Evolutionary conservation across 2,329 filamentous ascomycete genomes (phyloP), one percentile per base, ranked within the genome.

Genomic region (Zasmidium angulare): DNA sequence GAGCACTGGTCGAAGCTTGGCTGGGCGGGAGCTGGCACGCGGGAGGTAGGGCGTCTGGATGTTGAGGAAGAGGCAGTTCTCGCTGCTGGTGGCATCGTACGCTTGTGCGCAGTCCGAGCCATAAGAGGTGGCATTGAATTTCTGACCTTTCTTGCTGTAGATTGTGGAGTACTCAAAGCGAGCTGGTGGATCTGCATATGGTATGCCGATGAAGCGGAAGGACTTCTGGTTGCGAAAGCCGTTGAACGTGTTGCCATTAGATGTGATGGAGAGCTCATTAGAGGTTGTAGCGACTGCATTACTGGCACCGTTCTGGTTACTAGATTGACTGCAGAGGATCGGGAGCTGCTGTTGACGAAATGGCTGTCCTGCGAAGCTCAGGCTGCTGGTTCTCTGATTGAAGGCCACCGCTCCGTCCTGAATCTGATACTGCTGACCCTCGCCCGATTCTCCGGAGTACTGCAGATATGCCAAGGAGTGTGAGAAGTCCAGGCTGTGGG

Each of bases 161-260:
- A 77, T 56, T 0, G 73, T 71, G 1, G 81, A 80, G 70, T 84
- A 81, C 36, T 75, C 70, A 67, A 78, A 82, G 23, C 79, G 74
- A 40, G 72, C 64, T 3, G 77, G 74, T 11, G 60, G 71, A 56
- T 74, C 71, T 14, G 79, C 79, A 61, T 80, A 81, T 2, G 76
- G 76, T 22, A 82, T 76, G 1, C 79, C 78, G 11, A 76, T 68
- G 63, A 81, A 81, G 17, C 77, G 76, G 62, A 81, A 82, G 6
- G 71, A 83, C 66, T 83, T 81, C 62, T 81, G 76, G 65, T 84
- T 83, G 7, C 81, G 76, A 64, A 78, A 83, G 0, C 82, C 82
- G 19, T 79, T 65, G 53, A 77, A 83, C 0, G 67, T 78, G 57
- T 82, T 82, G 2, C 75, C 74, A n/a, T 66, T 69, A 1, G 78